These are phyloP conservation scores for Vigna unguiculata DNA, from an alignment of 306 rosid genomes.

Conservation along the genomic window DNA sequence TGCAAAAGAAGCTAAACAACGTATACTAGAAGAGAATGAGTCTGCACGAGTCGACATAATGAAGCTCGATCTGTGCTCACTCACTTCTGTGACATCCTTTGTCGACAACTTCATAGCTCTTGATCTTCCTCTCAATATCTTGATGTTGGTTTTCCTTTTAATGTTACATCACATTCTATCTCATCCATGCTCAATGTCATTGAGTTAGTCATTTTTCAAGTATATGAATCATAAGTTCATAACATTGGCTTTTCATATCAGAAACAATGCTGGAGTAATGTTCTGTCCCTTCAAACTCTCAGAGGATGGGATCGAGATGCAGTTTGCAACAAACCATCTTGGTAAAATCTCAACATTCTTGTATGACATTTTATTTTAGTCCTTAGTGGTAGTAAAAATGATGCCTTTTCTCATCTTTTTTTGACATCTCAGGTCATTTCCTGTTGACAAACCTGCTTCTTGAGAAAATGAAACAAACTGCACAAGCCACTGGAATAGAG, in stretches of 20 bases:
- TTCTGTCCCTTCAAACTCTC: constrained; percentile 88
- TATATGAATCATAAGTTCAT: constrained; percentile 7
- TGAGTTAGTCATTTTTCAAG: constrained; percentile 6
- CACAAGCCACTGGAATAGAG: constrained; percentile 70
- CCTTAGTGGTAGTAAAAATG: not conserved
- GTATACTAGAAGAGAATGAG: constrained; percentile 51
- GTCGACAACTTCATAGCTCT: constrained; percentile 70
- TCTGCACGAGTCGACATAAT: constrained; percentile 71
- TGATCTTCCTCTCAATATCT: constrained; percentile 83
- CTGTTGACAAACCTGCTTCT: constrained; percentile 75
- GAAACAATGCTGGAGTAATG: constrained; percentile 99
- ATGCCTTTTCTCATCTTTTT: not conserved
- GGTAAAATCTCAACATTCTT: constrained; percentile 51
- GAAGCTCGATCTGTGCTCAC: constrained; percentile 73
- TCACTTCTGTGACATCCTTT: constrained; percentile 66
- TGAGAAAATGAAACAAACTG: constrained; percentile 84
- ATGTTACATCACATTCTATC: not conserved
- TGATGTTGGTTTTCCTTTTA: constrained; percentile 57
- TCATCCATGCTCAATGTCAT: not conserved
- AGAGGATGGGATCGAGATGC: constrained; percentile 83
- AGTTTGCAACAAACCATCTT: constrained; percentile 89
- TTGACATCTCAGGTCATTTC: constrained; percentile 71
- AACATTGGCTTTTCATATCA: constrained; percentile 43
- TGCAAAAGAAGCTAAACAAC: constrained; percentile 70
- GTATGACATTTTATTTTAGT: constrained; percentile 7